A percentile compares a stretch with the other conserved stretches of the same genome.
phyloP scores from a whole-genome alignment of 805 yeast species.

The Scheffersomyces stipitis region DNA sequence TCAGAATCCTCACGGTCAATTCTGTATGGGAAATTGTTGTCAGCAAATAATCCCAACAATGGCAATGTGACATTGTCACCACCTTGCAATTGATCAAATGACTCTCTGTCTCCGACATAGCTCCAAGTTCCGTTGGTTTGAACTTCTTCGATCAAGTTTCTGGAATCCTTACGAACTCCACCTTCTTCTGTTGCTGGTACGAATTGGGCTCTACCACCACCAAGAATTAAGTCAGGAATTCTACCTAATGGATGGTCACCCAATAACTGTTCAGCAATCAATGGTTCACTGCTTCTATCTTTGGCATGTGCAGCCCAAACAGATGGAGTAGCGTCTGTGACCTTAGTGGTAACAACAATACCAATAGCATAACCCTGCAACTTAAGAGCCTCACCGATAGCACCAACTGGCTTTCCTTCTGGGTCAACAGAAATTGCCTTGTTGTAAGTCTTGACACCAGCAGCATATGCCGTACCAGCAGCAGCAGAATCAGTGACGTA shows the following conservation, averaged over 20 bases:
- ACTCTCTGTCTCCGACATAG: slow-evolving; percentile 57
- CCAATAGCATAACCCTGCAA: slow-evolving; percentile 77
- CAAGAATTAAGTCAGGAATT: slow-evolving; percentile 76
- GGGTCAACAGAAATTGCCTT: slow-evolving; percentile 86
- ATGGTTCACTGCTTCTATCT: slow-evolving; percentile 69
- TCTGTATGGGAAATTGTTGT: slow-evolving; percentile 76
- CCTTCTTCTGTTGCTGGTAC: slow-evolving; percentile 50
- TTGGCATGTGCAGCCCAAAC: slow-evolving; percentile 78
- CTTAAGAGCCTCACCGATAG: slow-evolving; percentile 82
- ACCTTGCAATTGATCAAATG: slow-evolving; percentile 50
- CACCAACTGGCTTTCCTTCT: slow-evolving; percentile 68
- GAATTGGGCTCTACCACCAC: slow-evolving; percentile 87
- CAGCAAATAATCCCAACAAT: slow-evolving; percentile 69
- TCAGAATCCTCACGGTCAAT: slow-evolving; percentile 60
- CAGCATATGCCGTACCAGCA: slow-evolving; percentile 91
- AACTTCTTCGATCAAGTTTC: slow-evolving; percentile 67
- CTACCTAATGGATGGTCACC: slow-evolving; percentile 78
- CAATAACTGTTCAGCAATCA: slow-evolving; percentile 80
- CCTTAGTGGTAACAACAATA: slow-evolving; percentile 82
- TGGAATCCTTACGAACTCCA: slow-evolving; percentile 67
- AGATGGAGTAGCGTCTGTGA: slow-evolving; percentile 94
- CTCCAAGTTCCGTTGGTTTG: slow-evolving; percentile 53
- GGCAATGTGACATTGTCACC: slow-evolving; percentile 70
- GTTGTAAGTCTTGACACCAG: slow-evolving; percentile 77
- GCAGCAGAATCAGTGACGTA: slow-evolving; percentile 91